Base-by-base conservation (phyloP, 2,329 filamentous ascomycete genomes). In the Phaeosphaeria sp. region DNA sequence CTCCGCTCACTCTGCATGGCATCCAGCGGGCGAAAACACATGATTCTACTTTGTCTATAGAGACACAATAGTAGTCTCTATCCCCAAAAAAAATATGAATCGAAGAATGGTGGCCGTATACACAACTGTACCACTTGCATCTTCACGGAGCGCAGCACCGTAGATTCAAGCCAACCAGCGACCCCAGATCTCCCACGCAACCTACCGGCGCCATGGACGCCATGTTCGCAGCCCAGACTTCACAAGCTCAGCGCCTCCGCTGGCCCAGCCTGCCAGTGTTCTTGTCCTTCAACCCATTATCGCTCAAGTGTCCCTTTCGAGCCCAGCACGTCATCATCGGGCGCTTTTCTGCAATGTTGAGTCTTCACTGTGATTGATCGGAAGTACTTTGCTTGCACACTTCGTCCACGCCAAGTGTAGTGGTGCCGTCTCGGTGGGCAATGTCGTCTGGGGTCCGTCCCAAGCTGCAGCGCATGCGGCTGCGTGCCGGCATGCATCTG, bases 201-300 rank as follows among this genome's bases (percentile, higher is more conserved):
- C 58, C 36, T 49, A 59, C 56, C 55, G 55, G 62, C 57, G 62
- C 64, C 63, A 57, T 55, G 46, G 50, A 61, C 58, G 64, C 62
- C 61, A 59, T 54, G 50, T 46, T 56, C 54, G 56, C 57, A 66
- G 71, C 71, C 72, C 66, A 73, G 71, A 62, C 58, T 62, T 59
- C 44, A 66, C 66, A 72, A 72, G 65, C 64, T 69, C 69, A 69
- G 60, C 66, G 61, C 57, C 62, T 55, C 55, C 52, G 27, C 54
- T 49, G 50, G 60, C 59, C 58, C 63, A 70, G 61, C 57, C 61
- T 66, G 55, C 60, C 58, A 56, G 54, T 58, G 52, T 55, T 63
- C 65, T 66, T 67, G 66, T 69, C 59, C 48, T 52, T 42, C 47
- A 42, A 20, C 4, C n/a, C 20, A 18, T 21, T 6, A 11, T 50